Base-by-base conservation (phyloP, 176 grass and related monocot species). In the Luzula sylvatica region DNA sequence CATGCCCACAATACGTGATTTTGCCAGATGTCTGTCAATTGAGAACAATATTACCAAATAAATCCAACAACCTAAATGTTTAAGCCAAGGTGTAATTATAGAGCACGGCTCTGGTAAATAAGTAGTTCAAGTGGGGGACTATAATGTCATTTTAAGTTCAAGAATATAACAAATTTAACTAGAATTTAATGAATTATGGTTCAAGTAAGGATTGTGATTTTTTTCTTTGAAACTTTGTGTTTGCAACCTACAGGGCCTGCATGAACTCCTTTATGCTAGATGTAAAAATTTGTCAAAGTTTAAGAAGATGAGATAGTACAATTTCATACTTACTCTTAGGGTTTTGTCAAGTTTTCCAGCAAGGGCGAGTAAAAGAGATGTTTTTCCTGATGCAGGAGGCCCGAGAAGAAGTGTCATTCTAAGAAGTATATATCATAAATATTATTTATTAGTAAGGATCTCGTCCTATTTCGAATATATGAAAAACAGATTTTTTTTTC, bases 391-490 rank as follows among this genome's bases (percentile, higher is more conserved):
- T 11, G 76, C 74, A 50, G 89, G 83, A 75, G 89, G 89, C 51
- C 89, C 89, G 39, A 95, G 84, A 51, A 95, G 80, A 79, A 95
- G 84, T 8, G 90, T 88, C 90, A 88, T 82, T 77, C 90, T 95
- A 69, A 56, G 47, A 65, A 11, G 66, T 50, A 32, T 52, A 21
- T n/a, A 57, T 64, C 53, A 48, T 26, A 40, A 11, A n/a, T 46
- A 46, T 2, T n/a, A 17, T 53, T 75, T 1, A 40, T 68, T 42
- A 52, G 11, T 42, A 26, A 15, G 9, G 14, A 45, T 45, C 40
- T 51, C 12, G 46, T 51, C 7, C 1, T 22, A 7, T 51, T 51
- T 22, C 9, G 66, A 41, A 7, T 11, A 4, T 13, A 7, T 53
- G 11, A 7, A 26, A 24, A n/a, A 53, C n/a, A 20, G 20, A 38